A percentile compares a stretch with the other conserved stretches of the same genome.
phyloP scores from a whole-genome alignment of 129 eudicot genomes.

The Centaurea solstitialis region DNA sequence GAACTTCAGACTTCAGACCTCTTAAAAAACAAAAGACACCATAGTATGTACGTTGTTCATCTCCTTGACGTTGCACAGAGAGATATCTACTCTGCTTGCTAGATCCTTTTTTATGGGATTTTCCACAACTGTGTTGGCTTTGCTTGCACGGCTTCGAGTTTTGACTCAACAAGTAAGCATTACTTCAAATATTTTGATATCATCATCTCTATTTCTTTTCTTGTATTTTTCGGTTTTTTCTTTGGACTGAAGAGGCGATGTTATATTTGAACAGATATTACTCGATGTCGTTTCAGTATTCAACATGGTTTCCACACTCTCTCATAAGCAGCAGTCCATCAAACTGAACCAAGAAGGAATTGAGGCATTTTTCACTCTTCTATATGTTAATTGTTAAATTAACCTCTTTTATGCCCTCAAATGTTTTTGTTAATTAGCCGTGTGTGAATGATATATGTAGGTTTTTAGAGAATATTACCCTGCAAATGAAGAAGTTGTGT shows the following conservation, averaged over 20 bases:
- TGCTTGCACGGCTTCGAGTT: slow-evolving; percentile 87
- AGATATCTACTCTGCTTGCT: slow-evolving; percentile 85
- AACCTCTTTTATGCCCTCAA: background rate
- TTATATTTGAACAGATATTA: slow-evolving; percentile 54
- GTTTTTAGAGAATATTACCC: slow-evolving; percentile 80
- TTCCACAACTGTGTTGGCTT: slow-evolving; percentile 55
- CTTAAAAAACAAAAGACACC: too few species aligned
- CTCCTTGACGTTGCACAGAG: slow-evolving; percentile 64
- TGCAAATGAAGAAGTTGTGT: slow-evolving; percentile 41
- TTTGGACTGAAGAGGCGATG: background rate
- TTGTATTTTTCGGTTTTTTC: background rate
- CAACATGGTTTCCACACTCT: slow-evolving; percentile 64
- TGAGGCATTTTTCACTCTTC: slow-evolving; percentile 47
- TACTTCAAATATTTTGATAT: background rate
- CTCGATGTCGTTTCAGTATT: slow-evolving; percentile 64
- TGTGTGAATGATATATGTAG: slow-evolving; percentile 36
- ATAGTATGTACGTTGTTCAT: background rate
- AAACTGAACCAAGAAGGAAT: slow-evolving; percentile 72
- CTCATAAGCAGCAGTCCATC: slow-evolving; percentile 62
- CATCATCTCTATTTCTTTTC: too few species aligned
- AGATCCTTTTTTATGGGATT: slow-evolving; percentile 85
- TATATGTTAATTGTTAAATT: background rate
- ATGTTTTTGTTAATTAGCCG: background rate
- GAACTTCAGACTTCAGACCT: too few species aligned
- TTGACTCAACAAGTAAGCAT: slow-evolving; percentile 89